Evolutionary conservation across 768 basidiomycete species (phyloP), one percentile per base, ranked within the genome.

Genomic region (Atractiella rhizophila): DNA sequence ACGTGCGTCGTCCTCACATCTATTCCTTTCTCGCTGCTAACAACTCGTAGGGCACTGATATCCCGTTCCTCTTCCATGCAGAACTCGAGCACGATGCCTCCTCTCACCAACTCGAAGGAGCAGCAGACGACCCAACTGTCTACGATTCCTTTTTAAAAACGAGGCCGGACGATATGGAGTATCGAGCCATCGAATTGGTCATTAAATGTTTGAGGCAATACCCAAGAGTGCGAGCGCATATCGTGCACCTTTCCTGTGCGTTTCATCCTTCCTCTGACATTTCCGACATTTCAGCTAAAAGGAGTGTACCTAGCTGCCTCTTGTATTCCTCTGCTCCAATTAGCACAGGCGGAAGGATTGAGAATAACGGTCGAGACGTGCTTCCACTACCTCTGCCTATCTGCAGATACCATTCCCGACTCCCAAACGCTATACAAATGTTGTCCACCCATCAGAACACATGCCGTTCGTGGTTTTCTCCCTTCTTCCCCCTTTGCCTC

Each of bases 231-330:
- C 73, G 74, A 18, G 77, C 76, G 47, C 88, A 98, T 60, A 81
- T 98, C 48, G 88, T 96, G 34, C 88, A 98, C 60, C 71, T 98
- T 37, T 85, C 83, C 38, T n/a, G n/a, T n/a, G n/a, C n/a, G n/a
- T n/a, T n/a, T n/a, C n/a, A n/a, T n/a, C n/a, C n/a, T n/a, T n/a
- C n/a, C n/a, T n/a, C n/a, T n/a, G n/a, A n/a, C n/a, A n/a, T n/a
- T n/a, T n/a, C n/a, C n/a, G n/a, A n/a, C n/a, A n/a, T n/a, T n/a
- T n/a, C n/a, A n/a, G n/a, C n/a, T n/a, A n/a, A n/a, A n/a, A n/a
- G n/a, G n/a, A n/a, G n/a, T n/a, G n/a, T n/a, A n/a, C n/a, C n/a
- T n/a, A n/a, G 76, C 86, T 4, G 66, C 85, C 4, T 63, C 67
- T 18, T 81, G 83, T 5, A 68, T 98, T 16, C 78, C 75, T 3